phyloP scores from a whole-genome alignment of 225 moss, liverwort and hornwort species.

The Marchantia polymorpha region DNA sequence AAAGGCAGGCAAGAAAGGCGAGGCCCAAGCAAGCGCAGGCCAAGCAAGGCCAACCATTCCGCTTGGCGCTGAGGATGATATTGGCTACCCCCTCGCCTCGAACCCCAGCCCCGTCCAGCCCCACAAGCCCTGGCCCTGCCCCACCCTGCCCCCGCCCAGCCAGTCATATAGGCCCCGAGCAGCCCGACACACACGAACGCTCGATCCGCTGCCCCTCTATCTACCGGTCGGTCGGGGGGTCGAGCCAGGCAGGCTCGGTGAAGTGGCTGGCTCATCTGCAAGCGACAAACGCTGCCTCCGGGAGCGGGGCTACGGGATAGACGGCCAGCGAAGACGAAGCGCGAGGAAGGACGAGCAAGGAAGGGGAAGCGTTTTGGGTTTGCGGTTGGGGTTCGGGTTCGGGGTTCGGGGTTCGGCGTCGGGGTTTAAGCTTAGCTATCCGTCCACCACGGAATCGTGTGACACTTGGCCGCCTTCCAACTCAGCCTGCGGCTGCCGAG shows the following conservation, averaged over 20 bases:
- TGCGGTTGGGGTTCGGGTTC: background rate
- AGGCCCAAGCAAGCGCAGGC: background rate
- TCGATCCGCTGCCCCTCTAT: background rate
- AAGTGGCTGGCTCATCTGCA: background rate
- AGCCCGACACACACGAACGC: background rate
- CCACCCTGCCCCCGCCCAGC: background rate
- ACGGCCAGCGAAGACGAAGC: background rate
- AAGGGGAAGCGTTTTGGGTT: too few relatives aligned
- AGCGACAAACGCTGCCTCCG: background rate
- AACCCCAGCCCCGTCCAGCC: background rate
- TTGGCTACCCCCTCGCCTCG: too few relatives aligned
- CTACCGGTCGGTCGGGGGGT: too few relatives aligned
- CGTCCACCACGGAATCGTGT: background rate
- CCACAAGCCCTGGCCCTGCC: too few relatives aligned
- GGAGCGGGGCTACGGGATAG: background rate
- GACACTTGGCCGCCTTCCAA: conserved; percentile 4
- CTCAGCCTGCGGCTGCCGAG: background rate
- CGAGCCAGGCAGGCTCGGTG: background rate
- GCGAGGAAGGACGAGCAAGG: background rate
- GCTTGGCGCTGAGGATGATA: too few relatives aligned
- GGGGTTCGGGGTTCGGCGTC: background rate
- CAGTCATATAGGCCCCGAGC: background rate
- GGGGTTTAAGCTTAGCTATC: conserved; percentile 3
- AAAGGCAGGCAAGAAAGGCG: background rate
- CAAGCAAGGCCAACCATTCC: background rate